Evolutionary conservation across 31 red algal genomes (phyloP).

Genomic region (Endocladia muricata): DNA sequence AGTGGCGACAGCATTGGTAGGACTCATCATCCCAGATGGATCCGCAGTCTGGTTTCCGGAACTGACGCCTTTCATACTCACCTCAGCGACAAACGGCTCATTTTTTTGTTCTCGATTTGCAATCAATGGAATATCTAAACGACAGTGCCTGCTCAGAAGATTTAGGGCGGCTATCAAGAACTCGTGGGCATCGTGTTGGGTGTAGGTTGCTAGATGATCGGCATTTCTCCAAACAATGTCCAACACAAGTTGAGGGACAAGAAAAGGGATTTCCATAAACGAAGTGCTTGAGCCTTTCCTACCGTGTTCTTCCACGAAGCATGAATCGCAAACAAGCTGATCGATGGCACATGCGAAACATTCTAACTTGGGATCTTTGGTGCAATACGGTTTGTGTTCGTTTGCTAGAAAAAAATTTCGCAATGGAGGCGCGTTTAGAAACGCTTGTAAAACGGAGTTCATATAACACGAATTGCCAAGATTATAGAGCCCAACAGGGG

Average conservation of each 20-base stretch:
- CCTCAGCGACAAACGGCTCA: too few relatives aligned
- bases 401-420: conserved; percentile 85
- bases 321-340: conserved; percentile 55
- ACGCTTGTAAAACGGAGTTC: conserved; percentile 90
- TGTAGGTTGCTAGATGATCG: conserved; percentile 86
- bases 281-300: conserved; percentile 15
- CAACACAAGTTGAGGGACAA: conserved; percentile 79
- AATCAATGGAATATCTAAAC: neutral
- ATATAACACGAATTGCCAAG: conserved; percentile 97
- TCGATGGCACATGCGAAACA: conserved; percentile 80
- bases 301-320: conserved; percentile 45
- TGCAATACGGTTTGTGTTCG: conserved; percentile 61
- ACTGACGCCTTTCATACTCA: too few relatives aligned
- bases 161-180: conserved; percentile 82
- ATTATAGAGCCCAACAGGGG: conserved; percentile 80
- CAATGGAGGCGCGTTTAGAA: conserved; percentile 79
- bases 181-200: conserved; percentile 96
- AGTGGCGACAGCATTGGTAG: conserved; percentile 8
- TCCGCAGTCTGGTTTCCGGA: neutral
- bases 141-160: conserved; percentile 60
- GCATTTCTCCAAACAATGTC: conserved; percentile 87
- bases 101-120: neutral
- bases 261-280: conserved; percentile 50
- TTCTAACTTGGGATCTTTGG: conserved; percentile 23
- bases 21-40: neutral